Conservation (phyloP, 2,329 filamentous ascomycete genomes). For the Exophiala dermatitidis region DNA sequence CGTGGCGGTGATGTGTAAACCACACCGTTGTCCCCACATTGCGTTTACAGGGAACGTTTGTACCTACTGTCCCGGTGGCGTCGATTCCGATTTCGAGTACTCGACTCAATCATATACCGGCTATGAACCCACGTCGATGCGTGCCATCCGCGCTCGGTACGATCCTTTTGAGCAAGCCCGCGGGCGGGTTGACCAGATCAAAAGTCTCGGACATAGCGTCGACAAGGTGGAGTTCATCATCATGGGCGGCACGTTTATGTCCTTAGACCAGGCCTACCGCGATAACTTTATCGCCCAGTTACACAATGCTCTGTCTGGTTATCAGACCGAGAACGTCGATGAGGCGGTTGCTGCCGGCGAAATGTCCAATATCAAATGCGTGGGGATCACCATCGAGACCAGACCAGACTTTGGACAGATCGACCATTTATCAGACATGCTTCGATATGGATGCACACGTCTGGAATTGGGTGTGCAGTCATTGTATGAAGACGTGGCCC, state of each 20-base stretch:
- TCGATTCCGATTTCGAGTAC: slow-evolving; percentile 98
- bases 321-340: slow-evolving; percentile 88
- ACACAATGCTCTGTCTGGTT: slow-evolving; percentile 93
- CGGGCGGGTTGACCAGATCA: slow-evolving; percentile 93
- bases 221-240: slow-evolving; percentile 99
- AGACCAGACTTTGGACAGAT: slow-evolving; percentile 94
- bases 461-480: slow-evolving; percentile 94
- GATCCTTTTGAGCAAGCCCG: slow-evolving; percentile 97
- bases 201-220: slow-evolving; percentile 88
- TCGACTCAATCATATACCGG: slow-evolving; percentile 98
- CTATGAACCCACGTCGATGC: slow-evolving; percentile 97
- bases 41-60: slow-evolving; percentile 94
- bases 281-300: slow-evolving; percentile 92
- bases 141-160: slow-evolving; percentile 91
- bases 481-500: slow-evolving; percentile 94
- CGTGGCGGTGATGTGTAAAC: slow-evolving; percentile 99
- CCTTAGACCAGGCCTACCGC: slow-evolving; percentile 76
- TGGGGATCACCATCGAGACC: slow-evolving; percentile 97
- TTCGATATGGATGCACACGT: slow-evolving; percentile 93
- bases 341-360: slow-evolving; percentile 90
- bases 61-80: slow-evolving; percentile 95
- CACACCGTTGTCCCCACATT: slow-evolving; percentile 93
- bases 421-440: slow-evolving; percentile 90
- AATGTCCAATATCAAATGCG: slow-evolving; percentile 96
- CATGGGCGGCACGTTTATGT: slow-evolving; percentile 99